These are phyloP conservation scores for Arachis stenosperma DNA, from an alignment of 306 rosid genomes.

Conservation along the genomic window DNA sequence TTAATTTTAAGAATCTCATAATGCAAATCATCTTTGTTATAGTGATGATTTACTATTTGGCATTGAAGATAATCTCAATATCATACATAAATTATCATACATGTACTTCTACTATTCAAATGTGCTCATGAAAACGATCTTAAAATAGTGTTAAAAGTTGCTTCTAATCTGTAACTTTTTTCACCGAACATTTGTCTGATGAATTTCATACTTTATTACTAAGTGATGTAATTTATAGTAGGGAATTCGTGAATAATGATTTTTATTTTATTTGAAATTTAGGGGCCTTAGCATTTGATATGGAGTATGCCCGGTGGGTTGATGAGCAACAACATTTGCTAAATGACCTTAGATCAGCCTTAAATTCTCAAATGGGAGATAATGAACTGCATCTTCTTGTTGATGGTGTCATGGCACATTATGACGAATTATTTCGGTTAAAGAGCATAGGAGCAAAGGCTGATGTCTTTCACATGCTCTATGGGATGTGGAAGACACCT, in stretches of 20 bases:
- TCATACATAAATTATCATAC: not conserved
- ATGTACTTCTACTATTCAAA: not conserved
- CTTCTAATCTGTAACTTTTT: not conserved
- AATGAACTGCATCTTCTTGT: slow-evolving; percentile 67
- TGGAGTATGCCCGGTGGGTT: slow-evolving; percentile 79
- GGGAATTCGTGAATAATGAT: not conserved
- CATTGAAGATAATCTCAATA: not conserved
- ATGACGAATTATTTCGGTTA: slow-evolving; percentile 72
- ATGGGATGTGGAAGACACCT: slow-evolving; percentile 85
- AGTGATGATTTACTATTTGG: not conserved
- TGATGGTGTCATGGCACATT: slow-evolving; percentile 70
- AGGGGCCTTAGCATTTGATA: slow-evolving; percentile 76
- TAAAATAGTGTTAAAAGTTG: not conserved
- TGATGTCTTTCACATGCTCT: slow-evolving; percentile 74
- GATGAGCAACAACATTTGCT: slow-evolving; percentile 77
- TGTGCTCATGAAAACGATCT: not conserved
- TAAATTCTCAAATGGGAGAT: slow-evolving; percentile 73
- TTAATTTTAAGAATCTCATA: not conserved
- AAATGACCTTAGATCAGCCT: slow-evolving; percentile 63
- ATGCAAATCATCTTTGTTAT: no score
- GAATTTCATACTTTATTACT: not conserved
- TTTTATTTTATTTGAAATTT: not conserved
- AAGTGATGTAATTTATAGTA: not conserved
- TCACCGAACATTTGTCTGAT: not conserved
- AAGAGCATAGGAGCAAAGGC: slow-evolving; percentile 75